Base-by-base conservation (phyloP, 2,329 filamentous ascomycete genomes). In the Blastomyces parvus region DNA sequence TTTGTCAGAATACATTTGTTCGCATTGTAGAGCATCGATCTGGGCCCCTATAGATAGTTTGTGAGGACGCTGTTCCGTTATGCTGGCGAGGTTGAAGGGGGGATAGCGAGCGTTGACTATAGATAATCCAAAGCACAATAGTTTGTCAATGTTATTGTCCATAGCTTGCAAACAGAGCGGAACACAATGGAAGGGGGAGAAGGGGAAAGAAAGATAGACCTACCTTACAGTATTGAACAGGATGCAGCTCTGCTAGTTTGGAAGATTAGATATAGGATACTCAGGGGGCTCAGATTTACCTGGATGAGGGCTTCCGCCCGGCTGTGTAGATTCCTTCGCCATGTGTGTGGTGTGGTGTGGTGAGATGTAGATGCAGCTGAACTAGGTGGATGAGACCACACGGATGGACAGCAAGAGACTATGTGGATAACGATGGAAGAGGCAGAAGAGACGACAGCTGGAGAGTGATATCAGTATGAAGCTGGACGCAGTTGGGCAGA, bases 1-100 rank as follows among this genome's bases (percentile, higher is more conserved):
- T 62, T 17, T 30, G 52, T 62, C 27, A 62, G 60, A 62, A 57
- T 59, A 55, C 52, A 22, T 44, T 57, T 52, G 22, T 46, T 56
- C 33, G 9, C 36, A 46, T 9, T n/a, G 19, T 22, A 38, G 27
- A 55, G 50, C 22, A 42, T 25, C 40, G 38, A 33, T 14, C 22
- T 44, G 19, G 25, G 9, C 13, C 38, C 60, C 8, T 62, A 52
- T 11, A 48, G 17, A 62, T 17, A 36, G 0, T 30, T n/a, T 57
- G 60, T 62, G 52, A 62, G 60, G 36, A 44, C 19, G 52, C 4
- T 25, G 14, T 36, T 52, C 52, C 19, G 36, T 22, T 36, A 61
- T 61, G 19, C 33, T n/a, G 50, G 46, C 1, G 17, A 22, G 38
- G 22, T 2, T 30, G 48, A 59, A 33, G 13, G 11, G 22, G 59